Conservation (phyloP, 176 grass and related monocot species). For the Carex kokanica region DNA sequence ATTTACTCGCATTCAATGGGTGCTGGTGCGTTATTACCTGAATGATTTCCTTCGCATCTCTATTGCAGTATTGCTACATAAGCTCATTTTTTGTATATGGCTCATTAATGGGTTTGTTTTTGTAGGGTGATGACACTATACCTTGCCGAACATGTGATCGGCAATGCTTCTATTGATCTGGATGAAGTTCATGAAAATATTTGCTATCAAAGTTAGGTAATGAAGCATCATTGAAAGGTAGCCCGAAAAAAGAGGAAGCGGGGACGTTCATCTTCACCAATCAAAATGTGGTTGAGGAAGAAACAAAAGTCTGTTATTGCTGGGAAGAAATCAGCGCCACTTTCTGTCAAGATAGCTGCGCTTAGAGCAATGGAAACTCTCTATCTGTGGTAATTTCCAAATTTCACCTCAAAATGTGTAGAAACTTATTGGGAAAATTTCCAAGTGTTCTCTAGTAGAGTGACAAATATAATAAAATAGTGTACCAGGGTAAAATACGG, state of each 20-base stretch:
- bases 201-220: conserved; percentile 32
- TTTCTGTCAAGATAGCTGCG: conserved; percentile 68
- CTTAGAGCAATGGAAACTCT: conserved; percentile 80
- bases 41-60: conserved; percentile 20
- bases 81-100: conserved; percentile 20
- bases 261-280: conserved; percentile 2
- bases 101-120: not conserved
- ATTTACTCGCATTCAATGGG: conserved; percentile 79
- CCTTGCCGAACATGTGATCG: conserved; percentile 61
- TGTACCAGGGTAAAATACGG: not conserved
- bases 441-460: not conserved
- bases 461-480: not conserved
- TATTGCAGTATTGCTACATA: not conserved
- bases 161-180: conserved; percentile 72
- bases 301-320: not conserved
- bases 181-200: conserved; percentile 38
- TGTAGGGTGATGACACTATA: conserved; percentile 70
- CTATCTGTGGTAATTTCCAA: conserved; percentile 60
- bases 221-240: conserved; percentile 45
- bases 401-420: conserved; percentile 8
- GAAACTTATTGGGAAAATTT: not conserved
- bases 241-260: conserved; percentile 68
- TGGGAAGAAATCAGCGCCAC: conserved; percentile 35
- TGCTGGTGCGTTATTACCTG: conserved; percentile 54
- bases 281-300: conserved; percentile 3